A percentile compares a stretch with the other conserved stretches of the same genome.
These are phyloP conservation scores for Endocalyx cinctus DNA, from an alignment of 2,329 filamentous ascomycete genomes.

Conservation along the genomic window DNA sequence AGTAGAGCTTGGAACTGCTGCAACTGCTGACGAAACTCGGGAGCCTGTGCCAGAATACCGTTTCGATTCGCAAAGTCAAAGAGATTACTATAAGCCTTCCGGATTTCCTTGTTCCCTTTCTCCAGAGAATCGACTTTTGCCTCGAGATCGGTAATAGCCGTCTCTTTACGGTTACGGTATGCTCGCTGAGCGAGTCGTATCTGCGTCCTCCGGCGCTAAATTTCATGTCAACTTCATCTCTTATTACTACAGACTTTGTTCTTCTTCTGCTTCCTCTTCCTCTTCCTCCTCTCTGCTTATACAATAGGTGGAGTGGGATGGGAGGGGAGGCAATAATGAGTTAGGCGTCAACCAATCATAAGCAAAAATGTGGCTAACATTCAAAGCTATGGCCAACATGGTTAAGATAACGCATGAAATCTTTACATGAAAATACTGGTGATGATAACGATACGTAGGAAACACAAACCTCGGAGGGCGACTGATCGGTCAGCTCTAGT, in stretches of 20 bases:
- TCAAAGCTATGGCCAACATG: neutral
- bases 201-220: conserved; percentile 74
- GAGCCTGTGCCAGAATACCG: conserved; percentile 52
- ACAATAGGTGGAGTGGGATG: too few species aligned
- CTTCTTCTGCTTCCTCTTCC: too few species aligned
- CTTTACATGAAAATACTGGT: neutral
- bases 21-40: conserved; percentile 54
- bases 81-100: conserved; percentile 62
- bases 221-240: conserved; percentile 11
- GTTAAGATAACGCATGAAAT: neutral
- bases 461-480: conserved; percentile 67
- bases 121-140: conserved; percentile 66
- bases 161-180: conserved; percentile 81
- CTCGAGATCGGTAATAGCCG: conserved; percentile 69
- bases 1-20: conserved; percentile 56
- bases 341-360: neutral
- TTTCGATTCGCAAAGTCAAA: conserved; percentile 56
- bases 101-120: conserved; percentile 68
- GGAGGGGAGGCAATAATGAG: neutral
- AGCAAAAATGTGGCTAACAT: neutral
- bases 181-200: conserved; percentile 82
- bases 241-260: neutral
- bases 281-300: too few species aligned
- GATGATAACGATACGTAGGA: conserved; percentile 6
- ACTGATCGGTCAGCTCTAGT: conserved; percentile 73